A percentile compares a stretch with the other conserved stretches of the same genome.
These are phyloP conservation scores for Alternaria ethzedia DNA, from an alignment of 2,329 filamentous ascomycete genomes.

Conservation along the genomic window DNA sequence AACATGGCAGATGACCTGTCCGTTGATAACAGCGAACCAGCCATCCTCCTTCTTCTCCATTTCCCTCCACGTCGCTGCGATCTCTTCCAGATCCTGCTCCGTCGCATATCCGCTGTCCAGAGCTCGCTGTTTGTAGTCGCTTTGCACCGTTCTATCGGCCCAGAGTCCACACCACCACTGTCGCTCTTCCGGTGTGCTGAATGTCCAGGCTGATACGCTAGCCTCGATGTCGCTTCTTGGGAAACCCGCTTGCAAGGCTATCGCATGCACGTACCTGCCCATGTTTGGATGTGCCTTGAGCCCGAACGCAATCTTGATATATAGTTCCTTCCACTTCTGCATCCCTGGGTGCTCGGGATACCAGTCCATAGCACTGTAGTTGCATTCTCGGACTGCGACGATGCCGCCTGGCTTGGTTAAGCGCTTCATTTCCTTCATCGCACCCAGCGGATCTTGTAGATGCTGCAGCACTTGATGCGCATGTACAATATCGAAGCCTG, in stretches of 20 bases:
- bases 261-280: conserved; percentile 43
- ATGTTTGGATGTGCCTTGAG: conserved; percentile 45
- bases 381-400: conserved; percentile 54
- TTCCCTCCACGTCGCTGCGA: conserved; percentile 48
- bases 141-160: conserved; percentile 46
- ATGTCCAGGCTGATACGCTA: conserved; percentile 52
- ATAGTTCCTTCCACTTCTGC: conserved; percentile 44
- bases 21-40: conserved; percentile 51
- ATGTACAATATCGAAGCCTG: conserved; percentile 65
- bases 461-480: conserved; percentile 66
- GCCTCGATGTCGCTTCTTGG: conserved; percentile 47
- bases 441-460: conserved; percentile 57
- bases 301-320: conserved; percentile 40
- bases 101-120: conserved; percentile 48
- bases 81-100: conserved; percentile 48
- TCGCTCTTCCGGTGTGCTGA: conserved; percentile 48
- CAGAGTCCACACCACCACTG: conserved; percentile 51
- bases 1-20: conserved; percentile 49
- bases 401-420: conserved; percentile 62
- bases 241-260: conserved; percentile 50
- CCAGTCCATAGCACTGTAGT: conserved; percentile 46
- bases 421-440: conserved; percentile 61
- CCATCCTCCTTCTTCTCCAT: conserved; percentile 53
- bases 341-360: conserved; percentile 47
- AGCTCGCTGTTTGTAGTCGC: conserved; percentile 45